A percentile compares a stretch with the other conserved stretches of the same genome.
These are phyloP conservation scores for Arxiozyma heterogenica DNA, from an alignment of 1,139 yeast genomes.

Conservation along the genomic window DNA sequence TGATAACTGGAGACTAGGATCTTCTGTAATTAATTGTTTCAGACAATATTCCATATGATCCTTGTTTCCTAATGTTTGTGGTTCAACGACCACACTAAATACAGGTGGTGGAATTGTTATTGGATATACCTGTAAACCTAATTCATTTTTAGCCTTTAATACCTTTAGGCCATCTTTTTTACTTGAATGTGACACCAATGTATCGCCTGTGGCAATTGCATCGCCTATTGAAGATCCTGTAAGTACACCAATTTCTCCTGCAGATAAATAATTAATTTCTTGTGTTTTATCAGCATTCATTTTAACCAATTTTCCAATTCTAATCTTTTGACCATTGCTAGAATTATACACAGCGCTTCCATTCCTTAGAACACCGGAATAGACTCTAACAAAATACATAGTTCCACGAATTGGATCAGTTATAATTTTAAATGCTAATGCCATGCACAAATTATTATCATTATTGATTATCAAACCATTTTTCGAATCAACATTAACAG, in stretches of 20 bases:
- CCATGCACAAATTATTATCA: conserved; percentile 55
- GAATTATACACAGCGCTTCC: conserved; percentile 60
- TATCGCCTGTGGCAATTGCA: conserved; percentile 82
- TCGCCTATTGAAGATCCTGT: conserved; percentile 32
- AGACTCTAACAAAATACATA: conserved; percentile 80
- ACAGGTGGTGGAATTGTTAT: conserved; percentile 88
- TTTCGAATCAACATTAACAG: conserved; percentile 34
- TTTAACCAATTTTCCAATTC: conserved; percentile 56
- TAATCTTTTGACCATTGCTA: conserved; percentile 56
- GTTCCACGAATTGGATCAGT: conserved; percentile 78
- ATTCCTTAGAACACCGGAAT: conserved; percentile 63
- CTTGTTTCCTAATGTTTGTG: conserved; percentile 73
- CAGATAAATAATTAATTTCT: conserved; percentile 49
- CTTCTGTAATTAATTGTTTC: conserved; percentile 62
- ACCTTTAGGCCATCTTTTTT: conserved; percentile 42
- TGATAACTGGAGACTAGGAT: conserved; percentile 59
- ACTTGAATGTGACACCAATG: conserved; percentile 51
- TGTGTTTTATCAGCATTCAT: conserved; percentile 88
- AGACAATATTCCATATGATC: conserved; percentile 60
- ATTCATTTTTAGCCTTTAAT: conserved; percentile 35
- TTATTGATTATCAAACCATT: conserved; percentile 47
- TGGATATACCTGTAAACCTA: conserved; percentile 54
- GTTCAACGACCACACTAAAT: conserved; percentile 78
- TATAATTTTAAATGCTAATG: conserved; percentile 83
- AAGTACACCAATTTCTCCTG: conserved; percentile 90